Evolutionary conservation across 352 stramenopile genomes (phyloP), one percentile per base, ranked within the genome.

Genomic region (Aphanomyces stellatus): DNA sequence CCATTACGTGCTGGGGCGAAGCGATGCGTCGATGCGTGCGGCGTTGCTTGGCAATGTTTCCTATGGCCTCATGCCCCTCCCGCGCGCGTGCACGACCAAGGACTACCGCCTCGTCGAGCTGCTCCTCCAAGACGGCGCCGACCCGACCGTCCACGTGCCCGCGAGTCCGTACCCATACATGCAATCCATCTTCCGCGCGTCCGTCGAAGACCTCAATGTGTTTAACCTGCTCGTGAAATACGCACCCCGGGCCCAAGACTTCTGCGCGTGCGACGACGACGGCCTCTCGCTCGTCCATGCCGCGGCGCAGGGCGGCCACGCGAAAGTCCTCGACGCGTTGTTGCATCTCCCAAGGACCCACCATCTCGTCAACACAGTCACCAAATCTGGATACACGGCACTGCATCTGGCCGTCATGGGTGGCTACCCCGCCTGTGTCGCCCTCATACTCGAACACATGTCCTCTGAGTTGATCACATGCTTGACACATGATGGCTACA

Each of bases 261-360:
- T 90, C 0, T 41, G 75, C 4, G 55, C 76, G 7, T 22, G 84
- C 5, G 76, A 88, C 35, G 72, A 25, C 17, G 65, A 56, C 4
- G 79, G 76, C 1, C 43, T 72, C 17, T 89, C 80, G 3, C 34
- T 89, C 19, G 30, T 88, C 25, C 82, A 91, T 48, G 46, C 77
- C 37, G 69, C 78, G 17, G 74, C 75, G 0, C 33, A 69, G 11
- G 82, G 77, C 33, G 79, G 81, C 0, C 72, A 76, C 49, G 69
- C 75, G 17, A 71, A 70, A 11, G 51, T 51, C 27, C n/a, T 69
- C 11, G 17, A 33, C 22, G 15, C 6, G 37, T 27, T 69, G 5
- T 17, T 69, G 25, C 15, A 62, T 3, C 22, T 51, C 27, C 31
- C 33, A 1, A 34, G 30, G 4, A 63, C 62, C 11, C 11, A 24